A percentile compares a stretch with the other conserved stretches of the same genome.
phyloP scores from a whole-genome alignment of 495 filamentous ascomycete genomes.

The Aspergillus bertholletiae region DNA sequence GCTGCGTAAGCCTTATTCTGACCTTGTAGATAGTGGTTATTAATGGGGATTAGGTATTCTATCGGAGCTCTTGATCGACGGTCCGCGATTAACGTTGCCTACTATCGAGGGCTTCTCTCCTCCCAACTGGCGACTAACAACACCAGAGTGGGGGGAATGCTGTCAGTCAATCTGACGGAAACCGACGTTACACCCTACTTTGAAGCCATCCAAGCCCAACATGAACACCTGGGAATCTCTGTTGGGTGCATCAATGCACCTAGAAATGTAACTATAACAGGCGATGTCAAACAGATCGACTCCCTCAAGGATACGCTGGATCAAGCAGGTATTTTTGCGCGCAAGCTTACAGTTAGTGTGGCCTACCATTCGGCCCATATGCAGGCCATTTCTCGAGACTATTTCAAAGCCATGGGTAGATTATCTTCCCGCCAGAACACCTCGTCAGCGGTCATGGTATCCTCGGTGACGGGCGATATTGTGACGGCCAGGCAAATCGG shows the following conservation, averaged over 20 bases:
- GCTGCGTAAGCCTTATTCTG: constrained; percentile 18
- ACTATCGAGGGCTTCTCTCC: not conserved
- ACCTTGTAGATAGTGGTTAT: not conserved
- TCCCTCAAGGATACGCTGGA: not conserved
- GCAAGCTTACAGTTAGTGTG: not conserved
- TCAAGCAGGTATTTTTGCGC: not conserved
- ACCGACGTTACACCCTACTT: not conserved
- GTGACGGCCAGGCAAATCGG: not conserved
- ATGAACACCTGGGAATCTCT: not conserved
- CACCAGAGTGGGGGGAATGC: not conserved
- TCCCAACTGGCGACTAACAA: not conserved
- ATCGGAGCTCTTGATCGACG: not conserved
- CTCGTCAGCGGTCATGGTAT: not conserved
- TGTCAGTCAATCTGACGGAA: not conserved
- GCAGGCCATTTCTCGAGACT: not conserved
- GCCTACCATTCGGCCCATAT: constrained; percentile 2
- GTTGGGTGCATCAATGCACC: constrained; percentile 31
- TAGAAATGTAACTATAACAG: constrained; percentile 21
- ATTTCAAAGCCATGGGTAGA: not conserved
- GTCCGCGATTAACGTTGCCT: not conserved
- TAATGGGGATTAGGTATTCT: not conserved
- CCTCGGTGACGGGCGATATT: not conserved
- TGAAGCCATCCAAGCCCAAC: not conserved
- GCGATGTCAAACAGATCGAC: constrained; percentile 14
- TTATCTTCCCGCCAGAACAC: not conserved